phyloP scores from a whole-genome alignment of 257 asterid species.

The Osmanthus fragrans region DNA sequence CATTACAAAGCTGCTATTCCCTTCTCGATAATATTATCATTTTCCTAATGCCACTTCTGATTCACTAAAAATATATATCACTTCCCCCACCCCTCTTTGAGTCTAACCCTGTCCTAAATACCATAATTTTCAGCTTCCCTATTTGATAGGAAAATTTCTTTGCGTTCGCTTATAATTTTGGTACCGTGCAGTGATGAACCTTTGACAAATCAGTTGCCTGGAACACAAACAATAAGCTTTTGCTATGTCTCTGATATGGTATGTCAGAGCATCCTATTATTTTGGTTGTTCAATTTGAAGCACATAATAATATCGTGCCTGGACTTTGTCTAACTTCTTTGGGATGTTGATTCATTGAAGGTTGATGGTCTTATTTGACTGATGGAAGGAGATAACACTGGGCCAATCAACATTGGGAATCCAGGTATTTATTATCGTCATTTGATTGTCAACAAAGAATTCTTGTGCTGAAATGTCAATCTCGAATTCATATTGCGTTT shows the following conservation, averaged over 20 bases:
- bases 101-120: no score
- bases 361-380: no score
- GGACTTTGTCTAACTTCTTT: no score
- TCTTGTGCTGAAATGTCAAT: background rate
- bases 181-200: slow-evolving; percentile 70
- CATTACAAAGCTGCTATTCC: background rate
- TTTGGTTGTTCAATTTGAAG: no score
- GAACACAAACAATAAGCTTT: slow-evolving; percentile 68
- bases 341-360: no score
- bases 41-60: background rate
- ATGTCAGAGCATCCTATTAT: no score
- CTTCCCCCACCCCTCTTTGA: background rate
- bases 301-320: no score
- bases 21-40: background rate
- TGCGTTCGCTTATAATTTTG: slow-evolving; percentile 20
- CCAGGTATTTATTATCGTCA: slow-evolving; percentile 32
- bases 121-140: background rate
- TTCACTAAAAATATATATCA: background rate
- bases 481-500: background rate
- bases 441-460: background rate
- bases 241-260: no score
- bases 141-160: background rate
- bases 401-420: slow-evolving; percentile 40
- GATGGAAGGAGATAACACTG: no score
- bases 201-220: slow-evolving; percentile 94